These are phyloP conservation scores for Coemansia sp. DNA, from an alignment of 192 early-diverging fungal species.

Conservation along the genomic window DNA sequence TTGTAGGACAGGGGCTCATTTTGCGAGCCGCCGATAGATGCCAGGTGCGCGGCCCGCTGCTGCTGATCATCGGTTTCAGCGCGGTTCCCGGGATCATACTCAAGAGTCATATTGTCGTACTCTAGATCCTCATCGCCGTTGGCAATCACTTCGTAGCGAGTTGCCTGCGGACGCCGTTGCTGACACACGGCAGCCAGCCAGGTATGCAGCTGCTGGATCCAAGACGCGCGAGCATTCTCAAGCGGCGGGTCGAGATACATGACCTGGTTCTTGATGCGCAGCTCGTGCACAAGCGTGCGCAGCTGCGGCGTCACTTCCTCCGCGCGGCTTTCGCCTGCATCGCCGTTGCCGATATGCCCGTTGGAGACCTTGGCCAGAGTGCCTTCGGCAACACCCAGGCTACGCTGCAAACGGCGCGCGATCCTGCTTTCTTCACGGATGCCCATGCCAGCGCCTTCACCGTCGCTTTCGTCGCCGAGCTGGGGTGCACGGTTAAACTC, in stretches of 20 bases:
- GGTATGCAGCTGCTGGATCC: constrained; percentile 87
- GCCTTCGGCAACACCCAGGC: constrained; percentile 25
- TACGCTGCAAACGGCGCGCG: constrained; percentile 35
- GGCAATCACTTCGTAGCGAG: constrained; percentile 84
- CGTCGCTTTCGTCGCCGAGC: constrained; percentile 52
- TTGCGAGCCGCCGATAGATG: neutral
- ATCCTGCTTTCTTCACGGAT: constrained; percentile 37
- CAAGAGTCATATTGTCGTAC: constrained; percentile 58
- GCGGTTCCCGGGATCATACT: constrained; percentile 58
- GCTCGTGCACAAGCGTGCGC: constrained; percentile 78
- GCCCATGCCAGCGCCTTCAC: constrained; percentile 4
- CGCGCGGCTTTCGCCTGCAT: constrained; percentile 6
- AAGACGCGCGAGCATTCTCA: constrained; percentile 87
- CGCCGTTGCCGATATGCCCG: constrained; percentile 1
- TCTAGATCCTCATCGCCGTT: constrained; percentile 63
- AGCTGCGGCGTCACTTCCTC: constrained; percentile 67
- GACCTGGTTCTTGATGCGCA: constrained; percentile 90
- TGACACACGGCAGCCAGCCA: constrained; percentile 91
- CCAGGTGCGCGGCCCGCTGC: neutral
- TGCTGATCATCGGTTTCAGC: neutral
- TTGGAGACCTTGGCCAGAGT: neutral
- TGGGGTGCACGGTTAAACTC: constrained; percentile 64
- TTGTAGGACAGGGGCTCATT: constrained; percentile 27
- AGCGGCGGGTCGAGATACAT: constrained; percentile 97
- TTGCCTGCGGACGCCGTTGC: constrained; percentile 81